Evolutionary conservation across 345 rosid genomes (phyloP).

Genomic region (Firmiana major): DNA sequence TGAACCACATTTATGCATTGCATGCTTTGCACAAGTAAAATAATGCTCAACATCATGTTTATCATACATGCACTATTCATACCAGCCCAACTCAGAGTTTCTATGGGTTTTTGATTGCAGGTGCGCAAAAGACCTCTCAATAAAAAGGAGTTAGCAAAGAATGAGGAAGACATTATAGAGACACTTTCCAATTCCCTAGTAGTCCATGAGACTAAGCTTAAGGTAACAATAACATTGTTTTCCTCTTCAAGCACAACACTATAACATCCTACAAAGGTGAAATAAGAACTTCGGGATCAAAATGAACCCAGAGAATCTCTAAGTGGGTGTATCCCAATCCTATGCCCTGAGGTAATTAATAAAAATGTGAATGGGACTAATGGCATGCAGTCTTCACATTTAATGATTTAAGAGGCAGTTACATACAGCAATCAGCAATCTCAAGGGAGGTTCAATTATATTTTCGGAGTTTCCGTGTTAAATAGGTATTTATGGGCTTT

Average conservation of each 20-base stretch:
- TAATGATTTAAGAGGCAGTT: background rate
- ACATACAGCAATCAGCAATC: background rate
- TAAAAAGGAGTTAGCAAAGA: conserved; percentile 87
- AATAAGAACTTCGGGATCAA: background rate
- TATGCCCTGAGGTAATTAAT: background rate
- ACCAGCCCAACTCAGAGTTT: too few species aligned
- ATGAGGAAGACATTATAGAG: conserved; percentile 91
- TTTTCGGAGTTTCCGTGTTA: background rate
- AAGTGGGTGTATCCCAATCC: background rate
- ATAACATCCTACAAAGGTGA: background rate
- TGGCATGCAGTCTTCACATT: background rate
- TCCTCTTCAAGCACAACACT: background rate
- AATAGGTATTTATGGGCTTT: conserved; percentile 1
- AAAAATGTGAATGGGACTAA: background rate
- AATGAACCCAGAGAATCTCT: background rate
- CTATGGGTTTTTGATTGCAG: conserved; percentile 36
- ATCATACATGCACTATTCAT: too few species aligned
- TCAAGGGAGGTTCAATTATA: background rate
- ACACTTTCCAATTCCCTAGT: conserved; percentile 68
- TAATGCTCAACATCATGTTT: background rate
- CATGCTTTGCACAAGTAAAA: conserved; percentile 11
- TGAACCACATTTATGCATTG: background rate
- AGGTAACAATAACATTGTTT: conserved; percentile 44
- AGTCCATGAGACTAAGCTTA: conserved; percentile 94
- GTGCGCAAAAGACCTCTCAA: conserved; percentile 97